Percentiles rank a stretch among this genome's conserved stretches.
phyloP scores from a whole-genome alignment of 2,329 filamentous ascomycete genomes.

The Cordyceps militaris region DNA sequence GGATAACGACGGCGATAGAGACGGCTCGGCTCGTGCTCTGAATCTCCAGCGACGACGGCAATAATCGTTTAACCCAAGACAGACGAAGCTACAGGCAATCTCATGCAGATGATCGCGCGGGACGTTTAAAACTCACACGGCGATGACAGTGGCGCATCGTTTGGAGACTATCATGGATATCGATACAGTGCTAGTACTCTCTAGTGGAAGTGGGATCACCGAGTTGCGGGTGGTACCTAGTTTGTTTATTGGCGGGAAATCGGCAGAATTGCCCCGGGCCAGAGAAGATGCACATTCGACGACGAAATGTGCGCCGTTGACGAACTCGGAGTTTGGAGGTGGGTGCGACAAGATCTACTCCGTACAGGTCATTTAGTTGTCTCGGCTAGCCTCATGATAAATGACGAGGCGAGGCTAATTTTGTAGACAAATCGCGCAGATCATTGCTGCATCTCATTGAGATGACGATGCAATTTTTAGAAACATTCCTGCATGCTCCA shows the following conservation, averaged over 20 bases:
- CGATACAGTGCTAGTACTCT: background rate
- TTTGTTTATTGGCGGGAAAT: too few species aligned
- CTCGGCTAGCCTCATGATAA: background rate
- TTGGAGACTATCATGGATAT: conserved; percentile 3
- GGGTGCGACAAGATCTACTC: background rate
- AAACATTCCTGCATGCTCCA: background rate
- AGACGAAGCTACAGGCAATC: conserved; percentile 6
- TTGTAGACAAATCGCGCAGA: background rate
- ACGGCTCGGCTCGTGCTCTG: background rate
- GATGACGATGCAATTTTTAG: conserved; percentile 1
- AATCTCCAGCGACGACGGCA: background rate
- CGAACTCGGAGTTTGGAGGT: too few species aligned
- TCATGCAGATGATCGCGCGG: conserved; percentile 12
- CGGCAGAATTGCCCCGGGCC: too few species aligned
- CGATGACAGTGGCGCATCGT: conserved; percentile 8
- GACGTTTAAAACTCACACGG: conserved; percentile 12
- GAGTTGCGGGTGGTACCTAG: too few species aligned
- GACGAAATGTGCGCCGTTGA: too few species aligned
- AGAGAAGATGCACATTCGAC: too few species aligned
- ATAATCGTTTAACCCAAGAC: background rate
- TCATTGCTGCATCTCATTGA: background rate
- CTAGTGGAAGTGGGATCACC: background rate
- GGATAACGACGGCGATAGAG: background rate
- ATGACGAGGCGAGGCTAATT: background rate
- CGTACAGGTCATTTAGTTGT: background rate